Conservation (phyloP, 2,329 filamentous ascomycete species). For the Neurospora sp. region DNA sequence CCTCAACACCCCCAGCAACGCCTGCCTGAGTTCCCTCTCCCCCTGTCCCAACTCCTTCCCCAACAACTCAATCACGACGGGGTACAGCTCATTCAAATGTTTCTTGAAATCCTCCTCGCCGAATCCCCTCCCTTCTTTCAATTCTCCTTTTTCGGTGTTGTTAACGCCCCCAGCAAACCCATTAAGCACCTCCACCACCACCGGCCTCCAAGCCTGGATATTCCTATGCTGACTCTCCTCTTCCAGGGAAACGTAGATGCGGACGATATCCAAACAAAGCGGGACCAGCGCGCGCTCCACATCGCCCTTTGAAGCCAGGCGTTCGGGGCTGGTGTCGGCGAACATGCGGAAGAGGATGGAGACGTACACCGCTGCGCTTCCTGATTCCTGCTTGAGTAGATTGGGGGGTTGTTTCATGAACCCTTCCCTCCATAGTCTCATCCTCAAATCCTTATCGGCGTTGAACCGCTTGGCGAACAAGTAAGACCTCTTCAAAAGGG, state of each 20-base stretch:
- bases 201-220: slow-evolving; percentile 92
- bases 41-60: slow-evolving; percentile 62
- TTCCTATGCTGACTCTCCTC: slow-evolving; percentile 96
- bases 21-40: slow-evolving; percentile 57
- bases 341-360: slow-evolving; percentile 97
- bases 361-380: slow-evolving; percentile 88
- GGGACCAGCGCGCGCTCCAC: slow-evolving; percentile 90
- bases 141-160: not conserved
- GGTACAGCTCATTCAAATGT: slow-evolving; percentile 77
- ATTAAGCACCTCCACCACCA: slow-evolving; percentile 93
- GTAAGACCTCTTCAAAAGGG: slow-evolving; percentile 87
- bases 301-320: slow-evolving; percentile 66
- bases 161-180: slow-evolving; percentile 56
- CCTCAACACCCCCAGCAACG: slow-evolving; percentile 66
- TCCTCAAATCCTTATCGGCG: slow-evolving; percentile 88
- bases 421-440: slow-evolving; percentile 89
- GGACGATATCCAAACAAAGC: slow-evolving; percentile 88
- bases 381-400: slow-evolving; percentile 90
- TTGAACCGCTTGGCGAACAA: slow-evolving; percentile 97
- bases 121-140: slow-evolving; percentile 35
- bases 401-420: slow-evolving; percentile 99
- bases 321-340: slow-evolving; percentile 74
- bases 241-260: slow-evolving; percentile 74
- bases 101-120: slow-evolving; percentile 68
- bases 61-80: slow-evolving; percentile 72